These are phyloP conservation scores for Leavenworthia alabamica DNA, from an alignment of 345 rosid genomes.

Conservation along the genomic window DNA sequence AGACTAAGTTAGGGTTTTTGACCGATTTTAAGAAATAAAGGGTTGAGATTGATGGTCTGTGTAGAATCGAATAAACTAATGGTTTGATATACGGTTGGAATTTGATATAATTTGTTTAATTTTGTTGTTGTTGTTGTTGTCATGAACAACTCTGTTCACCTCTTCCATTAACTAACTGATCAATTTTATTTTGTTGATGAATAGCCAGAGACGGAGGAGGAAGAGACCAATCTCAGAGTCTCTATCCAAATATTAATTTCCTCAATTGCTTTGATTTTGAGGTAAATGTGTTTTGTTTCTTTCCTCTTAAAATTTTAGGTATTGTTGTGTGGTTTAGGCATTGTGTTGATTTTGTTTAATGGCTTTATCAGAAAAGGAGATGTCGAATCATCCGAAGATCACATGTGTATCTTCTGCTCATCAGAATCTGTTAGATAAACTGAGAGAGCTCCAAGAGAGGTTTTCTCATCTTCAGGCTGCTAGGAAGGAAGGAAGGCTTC, in stretches of 20 bases:
- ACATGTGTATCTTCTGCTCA: conserved; percentile 46
- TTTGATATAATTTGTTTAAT: neutral
- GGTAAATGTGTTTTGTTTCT: neutral
- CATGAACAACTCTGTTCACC: neutral
- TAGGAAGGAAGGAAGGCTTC: conserved; percentile 45
- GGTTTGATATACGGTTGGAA: neutral
- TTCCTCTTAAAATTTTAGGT: neutral
- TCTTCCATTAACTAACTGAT: neutral
- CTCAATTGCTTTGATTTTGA: neutral
- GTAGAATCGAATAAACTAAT: neutral
- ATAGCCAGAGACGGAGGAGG: neutral
- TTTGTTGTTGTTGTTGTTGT: neutral
- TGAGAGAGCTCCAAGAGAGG: conserved; percentile 51
- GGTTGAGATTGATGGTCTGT: neutral
- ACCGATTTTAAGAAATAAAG: neutral
- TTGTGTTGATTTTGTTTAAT: neutral
- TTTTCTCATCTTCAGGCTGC: conserved; percentile 58
- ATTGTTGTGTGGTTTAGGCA: neutral
- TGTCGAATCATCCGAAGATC: conserved; percentile 43
- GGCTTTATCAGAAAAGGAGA: conserved; percentile 7
- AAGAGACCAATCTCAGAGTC: neutral
- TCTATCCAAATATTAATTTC: neutral
- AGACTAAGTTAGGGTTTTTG: neutral
- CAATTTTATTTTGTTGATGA: neutral
- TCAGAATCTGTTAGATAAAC: conserved; percentile 49